Conservation (phyloP, 2,329 filamentous ascomycete genomes). For the Rasamsonia emersonii region DNA sequence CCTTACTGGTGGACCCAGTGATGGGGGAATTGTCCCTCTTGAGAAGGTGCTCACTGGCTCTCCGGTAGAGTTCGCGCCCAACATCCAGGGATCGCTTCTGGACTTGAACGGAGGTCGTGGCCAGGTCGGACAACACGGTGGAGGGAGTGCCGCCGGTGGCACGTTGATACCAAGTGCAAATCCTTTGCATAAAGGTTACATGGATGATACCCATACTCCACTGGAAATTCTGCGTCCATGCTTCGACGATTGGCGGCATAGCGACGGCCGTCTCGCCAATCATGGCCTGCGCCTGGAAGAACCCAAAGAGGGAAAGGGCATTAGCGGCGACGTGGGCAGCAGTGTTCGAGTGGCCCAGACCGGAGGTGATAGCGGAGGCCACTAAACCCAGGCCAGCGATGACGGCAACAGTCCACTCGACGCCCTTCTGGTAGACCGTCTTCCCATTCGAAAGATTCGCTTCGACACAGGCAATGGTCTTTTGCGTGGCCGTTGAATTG, state of each 20-base stretch:
- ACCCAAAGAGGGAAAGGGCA: conserved; percentile 85
- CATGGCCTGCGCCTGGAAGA: conserved; percentile 91
- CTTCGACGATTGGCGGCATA: conserved; percentile 76
- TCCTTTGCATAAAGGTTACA: conserved; percentile 74
- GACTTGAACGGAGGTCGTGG: conserved; percentile 72
- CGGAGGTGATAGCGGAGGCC: conserved; percentile 80
- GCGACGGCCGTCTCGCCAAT: conserved; percentile 73
- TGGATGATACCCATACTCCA: conserved; percentile 97
- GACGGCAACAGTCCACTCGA: conserved; percentile 82
- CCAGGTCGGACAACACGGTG: conserved; percentile 65
- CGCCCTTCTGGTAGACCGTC: conserved; percentile 78
- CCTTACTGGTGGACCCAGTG: conserved; percentile 39
- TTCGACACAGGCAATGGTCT: conserved; percentile 75
- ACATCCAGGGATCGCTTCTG: conserved; percentile 54
- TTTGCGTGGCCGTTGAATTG: conserved; percentile 56
- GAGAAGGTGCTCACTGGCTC: conserved; percentile 36
- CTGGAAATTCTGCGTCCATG: conserved; percentile 96
- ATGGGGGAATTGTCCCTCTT: conserved; percentile 46
- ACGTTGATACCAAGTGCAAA: conserved; percentile 93
- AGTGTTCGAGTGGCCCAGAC: conserved; percentile 85
- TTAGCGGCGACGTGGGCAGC: conserved; percentile 91
- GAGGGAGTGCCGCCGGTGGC: conserved; percentile 81
- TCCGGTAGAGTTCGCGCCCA: conserved; percentile 16
- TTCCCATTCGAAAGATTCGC: conserved; percentile 83
- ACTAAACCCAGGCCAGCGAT: conserved; percentile 77